Conservation (phyloP, 805 yeast species). For the Suhomyces prunicola region DNA sequence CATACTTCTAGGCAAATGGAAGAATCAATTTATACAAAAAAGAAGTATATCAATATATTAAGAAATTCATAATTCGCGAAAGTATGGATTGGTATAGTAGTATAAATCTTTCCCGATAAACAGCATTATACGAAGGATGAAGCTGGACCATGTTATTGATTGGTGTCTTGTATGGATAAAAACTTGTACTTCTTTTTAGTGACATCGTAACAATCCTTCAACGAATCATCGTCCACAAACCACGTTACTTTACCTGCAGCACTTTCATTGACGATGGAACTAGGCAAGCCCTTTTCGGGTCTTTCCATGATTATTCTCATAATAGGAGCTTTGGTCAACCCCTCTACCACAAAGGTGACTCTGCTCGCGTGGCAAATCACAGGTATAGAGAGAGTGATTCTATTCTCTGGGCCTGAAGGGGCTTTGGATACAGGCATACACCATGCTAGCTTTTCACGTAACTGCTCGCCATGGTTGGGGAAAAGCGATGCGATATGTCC, state of each 20-base stretch:
- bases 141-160: neutral
- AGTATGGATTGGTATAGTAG: neutral
- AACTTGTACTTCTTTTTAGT: conserved; percentile 71
- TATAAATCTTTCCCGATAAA: neutral
- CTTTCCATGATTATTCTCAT: conserved; percentile 90
- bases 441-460: conserved; percentile 92
- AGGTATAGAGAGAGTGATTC: conserved; percentile 90
- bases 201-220: conserved; percentile 68
- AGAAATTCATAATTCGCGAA: neutral
- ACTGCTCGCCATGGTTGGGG: conserved; percentile 80
- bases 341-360: conserved; percentile 94
- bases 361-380: conserved; percentile 91
- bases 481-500: conserved; percentile 97
- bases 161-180: conserved; percentile 26
- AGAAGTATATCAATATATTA: neutral
- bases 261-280: conserved; percentile 87
- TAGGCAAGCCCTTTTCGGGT: conserved; percentile 94
- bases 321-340: conserved; percentile 91
- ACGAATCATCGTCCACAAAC: conserved; percentile 95
- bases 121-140: neutral
- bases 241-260: conserved; percentile 97
- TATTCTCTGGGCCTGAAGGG: conserved; percentile 79
- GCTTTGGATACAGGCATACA: conserved; percentile 90
- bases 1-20: neutral
- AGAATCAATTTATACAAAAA: neutral